Percentiles rank a stretch among this genome's conserved stretches.
These are phyloP conservation scores for Xerocomus minutiporus DNA, from an alignment of 1,284 basidiomycete species.

Conservation along the genomic window DNA sequence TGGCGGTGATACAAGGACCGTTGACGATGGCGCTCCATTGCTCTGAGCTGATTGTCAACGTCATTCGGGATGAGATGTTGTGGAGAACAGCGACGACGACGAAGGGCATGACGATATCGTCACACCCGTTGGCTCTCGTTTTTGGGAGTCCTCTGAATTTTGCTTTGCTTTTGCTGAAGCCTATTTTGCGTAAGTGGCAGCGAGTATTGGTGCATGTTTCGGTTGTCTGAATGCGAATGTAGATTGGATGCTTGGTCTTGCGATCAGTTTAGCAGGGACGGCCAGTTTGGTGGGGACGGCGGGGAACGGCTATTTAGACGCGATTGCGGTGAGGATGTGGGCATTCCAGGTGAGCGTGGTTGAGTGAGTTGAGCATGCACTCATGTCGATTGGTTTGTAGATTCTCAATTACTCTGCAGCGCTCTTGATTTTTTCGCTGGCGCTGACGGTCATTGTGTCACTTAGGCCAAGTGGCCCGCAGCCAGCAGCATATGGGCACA, in stretches of 20 bases:
- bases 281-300: conserved; percentile 3
- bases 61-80: conserved; percentile 25
- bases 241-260: conserved; percentile 36
- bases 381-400: conserved; percentile 11
- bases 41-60: conserved; percentile 28
- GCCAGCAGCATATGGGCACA: conserved; percentile 30
- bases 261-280: conserved; percentile 18
- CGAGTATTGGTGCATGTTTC: not conserved
- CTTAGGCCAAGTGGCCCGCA: conserved; percentile 24
- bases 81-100: conserved; percentile 23
- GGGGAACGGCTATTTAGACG: conserved; percentile 7
- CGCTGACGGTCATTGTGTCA: conserved; percentile 16
- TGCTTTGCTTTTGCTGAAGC: conserved; percentile 20
- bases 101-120: conserved; percentile 13
- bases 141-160: conserved; percentile 17
- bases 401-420: conserved; percentile 27
- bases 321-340: conserved; percentile 26
- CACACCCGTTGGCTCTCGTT: conserved; percentile 21
- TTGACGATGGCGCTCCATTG: conserved; percentile 31
- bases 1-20: conserved; percentile 27
- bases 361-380: too few relatives aligned
- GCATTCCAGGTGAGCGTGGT: conserved; percentile 22
- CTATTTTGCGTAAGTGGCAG: conserved; percentile 26
- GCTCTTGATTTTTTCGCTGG: conserved; percentile 20
- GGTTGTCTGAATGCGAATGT: not conserved